These are phyloP conservation scores for Tolypocladium ophioglossoides DNA, from an alignment of 2,329 filamentous ascomycete species.

Conservation along the genomic window DNA sequence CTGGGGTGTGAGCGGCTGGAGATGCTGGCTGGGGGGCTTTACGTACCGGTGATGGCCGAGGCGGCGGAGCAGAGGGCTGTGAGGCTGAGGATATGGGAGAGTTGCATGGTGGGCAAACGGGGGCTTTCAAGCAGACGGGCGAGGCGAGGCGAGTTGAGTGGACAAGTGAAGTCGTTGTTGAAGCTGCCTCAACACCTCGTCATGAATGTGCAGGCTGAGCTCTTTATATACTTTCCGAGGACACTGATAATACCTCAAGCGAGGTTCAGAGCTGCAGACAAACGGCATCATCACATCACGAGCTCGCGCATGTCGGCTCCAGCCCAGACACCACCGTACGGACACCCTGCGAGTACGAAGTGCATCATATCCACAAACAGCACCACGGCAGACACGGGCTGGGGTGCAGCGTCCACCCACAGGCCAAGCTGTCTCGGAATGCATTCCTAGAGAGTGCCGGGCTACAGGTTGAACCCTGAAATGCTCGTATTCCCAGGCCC, in stretches of 20 bases:
- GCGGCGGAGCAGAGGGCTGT: conserved; percentile 25
- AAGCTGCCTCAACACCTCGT: background rate
- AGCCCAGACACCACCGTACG: background rate
- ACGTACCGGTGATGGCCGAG: conserved; percentile 24
- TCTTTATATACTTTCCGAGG: background rate
- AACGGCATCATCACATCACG: background rate
- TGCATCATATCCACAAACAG: background rate
- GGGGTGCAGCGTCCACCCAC: background rate
- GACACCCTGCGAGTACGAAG: too few species aligned
- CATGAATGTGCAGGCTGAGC: background rate
- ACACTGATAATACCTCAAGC: background rate
- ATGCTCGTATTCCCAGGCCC: background rate
- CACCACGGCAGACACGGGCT: background rate
- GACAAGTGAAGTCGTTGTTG: background rate
- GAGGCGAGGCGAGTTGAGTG: background rate
- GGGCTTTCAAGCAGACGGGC: background rate
- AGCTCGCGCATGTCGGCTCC: background rate
- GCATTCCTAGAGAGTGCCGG: background rate
- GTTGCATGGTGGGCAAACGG: conserved; percentile 28
- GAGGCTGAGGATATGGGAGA: conserved; percentile 28
- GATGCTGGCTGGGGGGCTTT: background rate
- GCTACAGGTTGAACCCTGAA: background rate
- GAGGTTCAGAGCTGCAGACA: background rate
- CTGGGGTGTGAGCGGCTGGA: background rate
- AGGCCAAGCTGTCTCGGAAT: background rate